Base-by-base conservation (phyloP, 495 filamentous ascomycete species). In the Delitschia confertaspora region DNA sequence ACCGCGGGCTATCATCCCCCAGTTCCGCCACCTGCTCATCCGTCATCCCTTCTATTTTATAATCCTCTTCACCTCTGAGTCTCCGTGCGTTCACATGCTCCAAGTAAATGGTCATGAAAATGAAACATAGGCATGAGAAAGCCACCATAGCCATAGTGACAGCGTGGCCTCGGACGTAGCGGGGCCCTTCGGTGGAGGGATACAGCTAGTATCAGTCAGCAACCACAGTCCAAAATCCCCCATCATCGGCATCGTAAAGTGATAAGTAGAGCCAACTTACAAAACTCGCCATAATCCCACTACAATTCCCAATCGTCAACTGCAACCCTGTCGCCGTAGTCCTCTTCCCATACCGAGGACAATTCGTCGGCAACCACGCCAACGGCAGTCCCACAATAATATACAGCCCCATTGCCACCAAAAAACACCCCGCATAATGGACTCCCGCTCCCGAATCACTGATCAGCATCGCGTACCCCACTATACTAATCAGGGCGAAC, bases 381-480 rank as follows among this genome's bases (percentile, higher is more conserved):
- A 86, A 64, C 6, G 82, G 81, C 27, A 85, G 47, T 0, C 82
- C 82, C 9, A 84, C 79, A 0, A 70, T 60, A 5, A 85, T 77
- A 49, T 85, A 88, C 2, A 86, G 60, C 0, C 83, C 83, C 50
- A 76, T 66, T 0, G 83, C 82, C 2, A 86, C 72, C 27, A 86
- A 61, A 50, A 84, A 75, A 34, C 79, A 83, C 10, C 79, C 82
- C 30, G 46, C 80, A 47, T 86, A 88, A 51, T 81, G 79, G 7
- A 80, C 80, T 0, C 76, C 76, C 0, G 71, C 64, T 1, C 71
- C 64, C 2, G 70, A 64, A 42, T 75, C 63, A 4, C 77, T 72
- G 21, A 85, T 66, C 33, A 87, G 52, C 16, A 87, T 65, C 0
- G 69, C 78, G 45, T 85, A 86, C 3, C 82, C 83, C 25, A 83